Evolutionary conservation across 805 yeast genomes (phyloP), one percentile per base, ranked within the genome.

Genomic region (Candida montana): DNA sequence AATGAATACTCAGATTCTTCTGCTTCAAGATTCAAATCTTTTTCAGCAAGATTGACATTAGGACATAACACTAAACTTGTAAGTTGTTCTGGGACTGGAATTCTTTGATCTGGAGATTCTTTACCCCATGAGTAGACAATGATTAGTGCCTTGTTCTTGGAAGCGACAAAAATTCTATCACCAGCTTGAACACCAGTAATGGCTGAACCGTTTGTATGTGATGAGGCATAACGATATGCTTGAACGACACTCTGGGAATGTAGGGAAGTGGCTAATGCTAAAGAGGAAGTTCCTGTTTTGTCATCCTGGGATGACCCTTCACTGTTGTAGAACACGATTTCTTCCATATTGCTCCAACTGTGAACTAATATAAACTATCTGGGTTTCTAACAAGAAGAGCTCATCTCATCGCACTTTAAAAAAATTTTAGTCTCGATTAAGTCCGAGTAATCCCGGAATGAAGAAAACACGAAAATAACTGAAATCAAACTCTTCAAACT

Each of bases 61-160:
- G 56, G 68, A 51, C 65, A 65, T 4, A 76, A 52, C 0, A 74
- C 65, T 37, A 87, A 52, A 55, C 87, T 76, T 12, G 74, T 63
- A 31, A 90, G 62, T 40, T 77, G 78, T 60, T 87, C 97, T 0
- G 97, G 96, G 12, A 90, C 68, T 0, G 96, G 93, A 31, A 90
- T 70, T 53, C 82, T 71, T 65, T 89, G 93, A 50, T 85, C 87
- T 6, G 80, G 75, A 26, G 86, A 68, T 52, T 79, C 84, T 49
- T 81, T 79, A 17, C 86, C 83, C 67, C 80, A 71, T 6, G 77
- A 63, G 55, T 87, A 90, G 2, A 82, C 83, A 47, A 83, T 81
- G 23, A 90, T 64, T 45, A 88, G 61, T 0, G 96, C 93, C 56
- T 83, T 85, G 32, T 72, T 75, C n/a, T 69, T 66, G 46, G 82